phyloP scores from a whole-genome alignment of 495 filamentous ascomycete species.

The Cercophora newfieldiana region DNA sequence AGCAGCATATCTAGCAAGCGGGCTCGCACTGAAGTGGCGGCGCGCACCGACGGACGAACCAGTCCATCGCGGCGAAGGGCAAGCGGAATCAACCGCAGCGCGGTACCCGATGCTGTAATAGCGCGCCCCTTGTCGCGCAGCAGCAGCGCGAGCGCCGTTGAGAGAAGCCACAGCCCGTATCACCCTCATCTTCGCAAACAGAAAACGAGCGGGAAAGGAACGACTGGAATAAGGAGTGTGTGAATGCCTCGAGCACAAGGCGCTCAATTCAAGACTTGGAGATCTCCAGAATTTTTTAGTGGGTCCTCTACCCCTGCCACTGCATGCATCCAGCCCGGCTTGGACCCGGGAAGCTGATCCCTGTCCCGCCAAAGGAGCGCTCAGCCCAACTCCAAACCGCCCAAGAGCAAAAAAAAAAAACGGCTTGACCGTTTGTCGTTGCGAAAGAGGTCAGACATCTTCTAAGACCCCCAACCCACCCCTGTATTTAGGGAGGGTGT shows the following conservation, averaged over 20 bases:
- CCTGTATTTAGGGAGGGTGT: too few relatives aligned
- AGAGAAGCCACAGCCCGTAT: constrained; percentile 45
- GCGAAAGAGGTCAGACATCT: too few relatives aligned
- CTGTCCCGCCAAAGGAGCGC: not conserved
- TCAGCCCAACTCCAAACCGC: not conserved
- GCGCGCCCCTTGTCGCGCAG: constrained; percentile 33
- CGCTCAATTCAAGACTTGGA: not conserved
- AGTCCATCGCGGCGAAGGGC: constrained; percentile 18
- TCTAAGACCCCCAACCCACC: too few relatives aligned
- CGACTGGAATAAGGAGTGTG: constrained; percentile 23
- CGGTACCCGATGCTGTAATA: constrained; percentile 33
- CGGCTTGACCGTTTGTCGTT: too few relatives aligned
- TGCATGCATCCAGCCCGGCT: not conserved
- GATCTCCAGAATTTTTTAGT: constrained; percentile 39
- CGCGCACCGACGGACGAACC: constrained; percentile 22
- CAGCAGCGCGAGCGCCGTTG: constrained; percentile 39
- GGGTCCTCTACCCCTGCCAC: constrained; percentile 11
- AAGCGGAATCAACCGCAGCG: constrained; percentile 18
- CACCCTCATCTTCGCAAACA: constrained; percentile 42
- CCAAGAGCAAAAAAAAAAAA: too few relatives aligned
- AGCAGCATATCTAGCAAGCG: constrained; percentile 23
- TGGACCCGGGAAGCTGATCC: not conserved
- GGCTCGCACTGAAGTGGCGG: constrained; percentile 34
- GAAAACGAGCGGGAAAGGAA: constrained; percentile 27
- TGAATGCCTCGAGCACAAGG: constrained; percentile 8